Percentiles rank a stretch among this genome's conserved stretches.
These are phyloP conservation scores for Malus asiatica DNA, from an alignment of 306 rosid genomes.

Conservation along the genomic window DNA sequence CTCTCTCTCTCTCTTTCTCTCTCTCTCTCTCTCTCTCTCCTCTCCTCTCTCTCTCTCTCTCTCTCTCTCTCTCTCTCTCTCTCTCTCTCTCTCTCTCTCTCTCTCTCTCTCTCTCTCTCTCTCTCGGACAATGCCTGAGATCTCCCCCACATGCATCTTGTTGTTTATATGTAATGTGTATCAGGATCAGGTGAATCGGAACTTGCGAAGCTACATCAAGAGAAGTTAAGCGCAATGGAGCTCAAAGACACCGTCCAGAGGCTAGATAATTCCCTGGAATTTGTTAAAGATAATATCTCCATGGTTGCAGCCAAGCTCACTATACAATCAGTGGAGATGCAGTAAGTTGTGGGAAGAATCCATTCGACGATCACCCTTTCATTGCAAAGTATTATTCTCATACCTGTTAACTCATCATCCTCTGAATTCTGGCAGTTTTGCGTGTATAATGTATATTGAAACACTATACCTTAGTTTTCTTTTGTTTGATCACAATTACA, in stretches of 20 bases:
- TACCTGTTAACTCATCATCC: no score
- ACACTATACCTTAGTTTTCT: no score
- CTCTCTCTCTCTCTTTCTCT: background rate
- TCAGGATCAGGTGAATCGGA: conserved; percentile 39
- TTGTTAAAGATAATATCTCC: conserved; percentile 22
- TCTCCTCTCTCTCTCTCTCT: conserved; percentile 3
- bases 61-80: background rate
- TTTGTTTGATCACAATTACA: no score
- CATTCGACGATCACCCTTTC: no score
- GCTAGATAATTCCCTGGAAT: conserved; percentile 25
- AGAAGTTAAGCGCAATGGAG: conserved; percentile 45
- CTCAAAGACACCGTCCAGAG: conserved; percentile 31
- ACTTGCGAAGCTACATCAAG: conserved; percentile 24
- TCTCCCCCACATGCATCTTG: no score
- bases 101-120: background rate
- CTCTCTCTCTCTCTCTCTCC: no score
- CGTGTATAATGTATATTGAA: no score
- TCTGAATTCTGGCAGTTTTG: no score
- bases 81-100: background rate
- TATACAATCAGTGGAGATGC: conserved; percentile 37
- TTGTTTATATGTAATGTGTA: background rate
- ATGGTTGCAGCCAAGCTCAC: conserved; percentile 41
- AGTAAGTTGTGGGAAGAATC: background rate
- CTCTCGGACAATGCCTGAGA: background rate
- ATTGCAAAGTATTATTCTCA: no score